Conservation (phyloP, 805 yeast genomes). For the Metschnikowia shivogae region DNA sequence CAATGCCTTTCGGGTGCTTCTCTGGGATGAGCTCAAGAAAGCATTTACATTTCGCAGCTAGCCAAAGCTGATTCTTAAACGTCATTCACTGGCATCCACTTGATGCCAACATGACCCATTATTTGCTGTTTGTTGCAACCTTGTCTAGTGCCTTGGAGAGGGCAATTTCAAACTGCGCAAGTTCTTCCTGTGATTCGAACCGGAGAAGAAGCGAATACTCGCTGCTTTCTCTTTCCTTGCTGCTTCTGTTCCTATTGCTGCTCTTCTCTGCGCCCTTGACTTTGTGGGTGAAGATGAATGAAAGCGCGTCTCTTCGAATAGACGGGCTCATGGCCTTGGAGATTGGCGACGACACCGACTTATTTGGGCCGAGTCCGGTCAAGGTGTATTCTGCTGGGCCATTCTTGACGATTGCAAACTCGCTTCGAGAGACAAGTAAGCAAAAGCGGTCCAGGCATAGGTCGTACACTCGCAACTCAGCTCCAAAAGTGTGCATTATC, state of each 20-base stretch:
- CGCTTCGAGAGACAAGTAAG: constrained; percentile 31
- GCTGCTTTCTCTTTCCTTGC: constrained; percentile 5
- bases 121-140: background rate
- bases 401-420: constrained; percentile 24
- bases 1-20: constrained; percentile 57
- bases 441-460: constrained; percentile 46
- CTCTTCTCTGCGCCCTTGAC: constrained; percentile 16
- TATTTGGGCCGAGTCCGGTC: constrained; percentile 19
- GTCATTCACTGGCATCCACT: background rate
- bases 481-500: constrained; percentile 19
- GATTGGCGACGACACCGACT: constrained; percentile 12
- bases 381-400: constrained; percentile 53
- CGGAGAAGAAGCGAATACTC: constrained; percentile 59
- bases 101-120: background rate
- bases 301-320: constrained; percentile 51
- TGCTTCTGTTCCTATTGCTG: constrained; percentile 10
- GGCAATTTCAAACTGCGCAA: constrained; percentile 48
- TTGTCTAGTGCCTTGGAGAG: constrained; percentile 30
- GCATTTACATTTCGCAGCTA: constrained; percentile 42
- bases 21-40: constrained; percentile 57
- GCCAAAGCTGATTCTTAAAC: background rate
- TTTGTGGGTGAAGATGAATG: constrained; percentile 64
- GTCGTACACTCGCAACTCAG: constrained; percentile 57
- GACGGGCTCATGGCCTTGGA: constrained; percentile 56
- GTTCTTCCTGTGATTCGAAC: constrained; percentile 40